Evolutionary conservation across 2,329 filamentous ascomycete genomes (phyloP), one percentile per base, ranked within the genome.

Genomic region (Epichloe uncinata): DNA sequence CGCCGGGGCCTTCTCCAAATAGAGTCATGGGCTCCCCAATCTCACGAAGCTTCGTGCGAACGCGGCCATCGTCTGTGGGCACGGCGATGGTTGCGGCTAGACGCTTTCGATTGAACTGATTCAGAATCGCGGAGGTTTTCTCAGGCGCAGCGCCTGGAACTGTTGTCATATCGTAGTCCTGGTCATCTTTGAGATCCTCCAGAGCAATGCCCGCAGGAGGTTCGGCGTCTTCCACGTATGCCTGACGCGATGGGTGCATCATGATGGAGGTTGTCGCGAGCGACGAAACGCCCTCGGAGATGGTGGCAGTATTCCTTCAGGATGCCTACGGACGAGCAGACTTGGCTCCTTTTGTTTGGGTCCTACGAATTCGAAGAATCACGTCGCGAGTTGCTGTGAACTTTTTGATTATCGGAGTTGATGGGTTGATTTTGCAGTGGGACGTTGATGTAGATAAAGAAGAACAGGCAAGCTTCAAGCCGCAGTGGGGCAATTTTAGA

Each of bases 1-100:
- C 91, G 26, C 79, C 82, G 1, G 84, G 83, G 0, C 87, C 87
- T 69, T 98, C 93, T 52, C 90, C 93, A 56, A 98, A 98, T 0
- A 97, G 74, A 0, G 91, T 98, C 50, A 97, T 82, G 11, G 93
- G 93, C 63, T 98, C 86, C n/a, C 87, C 88, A 55, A 95, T 75
- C 60, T 93, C 85, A 56, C 93, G 82, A 52, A 97, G 76, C 56
- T 80, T 82, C 37, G 81, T 74, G 53, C 89, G 85, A 45, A 98
- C 90, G 59, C 86, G 81, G 54, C 78, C 82, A 72, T 98, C 93
- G 64, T 96, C 90, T 49, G 94, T 98, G 0, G 91, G 93, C 3
- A 98, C 93, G 12, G 86, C 84, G 58, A 97, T 87, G 11, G 85
- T 85, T 16, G 89, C 89, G 11, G 89, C 90, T 61, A 88, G 79